Percentiles rank a stretch among this genome's conserved stretches.
Evolutionary conservation across 495 filamentous ascomycete species (phyloP).

Genomic region (Aspergillus coremiiformis): DNA sequence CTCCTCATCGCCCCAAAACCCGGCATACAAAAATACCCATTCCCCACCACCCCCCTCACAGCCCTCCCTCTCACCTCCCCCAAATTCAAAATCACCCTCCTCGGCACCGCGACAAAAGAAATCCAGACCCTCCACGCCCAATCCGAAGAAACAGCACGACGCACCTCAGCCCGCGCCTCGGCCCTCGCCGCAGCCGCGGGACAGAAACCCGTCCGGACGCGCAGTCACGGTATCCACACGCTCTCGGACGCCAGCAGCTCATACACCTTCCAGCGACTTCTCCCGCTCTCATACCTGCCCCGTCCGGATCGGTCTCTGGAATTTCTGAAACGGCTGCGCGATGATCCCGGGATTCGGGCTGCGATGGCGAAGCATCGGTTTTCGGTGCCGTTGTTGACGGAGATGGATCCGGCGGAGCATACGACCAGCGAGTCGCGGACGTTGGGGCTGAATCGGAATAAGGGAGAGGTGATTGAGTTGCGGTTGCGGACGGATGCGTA

Average conservation of each 20-base stretch:
- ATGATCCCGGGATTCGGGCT: slow-evolving; percentile 77
- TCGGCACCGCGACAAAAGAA: slow-evolving; percentile 31
- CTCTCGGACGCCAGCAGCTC: slow-evolving; percentile 41
- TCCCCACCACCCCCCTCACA: slow-evolving; percentile 34
- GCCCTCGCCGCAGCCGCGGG: slow-evolving; percentile 30
- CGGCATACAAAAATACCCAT: slow-evolving; percentile 59
- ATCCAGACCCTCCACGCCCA: slow-evolving; percentile 35
- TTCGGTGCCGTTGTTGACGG: slow-evolving; percentile 78
- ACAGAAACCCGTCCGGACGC: slow-evolving; percentile 13
- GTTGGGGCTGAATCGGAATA: slow-evolving; percentile 80
- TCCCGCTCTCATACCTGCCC: slow-evolving; percentile 73
- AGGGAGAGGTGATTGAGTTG: slow-evolving; percentile 86
- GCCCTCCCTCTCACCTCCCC: slow-evolving; percentile 40
- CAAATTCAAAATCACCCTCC: slow-evolving; percentile 37
- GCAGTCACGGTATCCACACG: slow-evolving; percentile 38
- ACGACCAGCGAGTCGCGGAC: slow-evolving; percentile 75
- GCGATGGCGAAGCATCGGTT: slow-evolving; percentile 80
- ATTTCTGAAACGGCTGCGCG: slow-evolving; percentile 71
- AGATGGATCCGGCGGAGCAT: slow-evolving; percentile 86
- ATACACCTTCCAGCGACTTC: slow-evolving; percentile 77
- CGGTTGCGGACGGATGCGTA: slow-evolving; percentile 85
- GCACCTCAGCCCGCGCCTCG: slow-evolving; percentile 31
- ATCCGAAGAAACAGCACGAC: slow-evolving; percentile 31
- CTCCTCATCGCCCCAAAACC: slow-evolving; percentile 63
- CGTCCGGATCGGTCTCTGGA: slow-evolving; percentile 54